Base-by-base conservation (phyloP, 805 yeast species). In the Lachancea waltii region DNA sequence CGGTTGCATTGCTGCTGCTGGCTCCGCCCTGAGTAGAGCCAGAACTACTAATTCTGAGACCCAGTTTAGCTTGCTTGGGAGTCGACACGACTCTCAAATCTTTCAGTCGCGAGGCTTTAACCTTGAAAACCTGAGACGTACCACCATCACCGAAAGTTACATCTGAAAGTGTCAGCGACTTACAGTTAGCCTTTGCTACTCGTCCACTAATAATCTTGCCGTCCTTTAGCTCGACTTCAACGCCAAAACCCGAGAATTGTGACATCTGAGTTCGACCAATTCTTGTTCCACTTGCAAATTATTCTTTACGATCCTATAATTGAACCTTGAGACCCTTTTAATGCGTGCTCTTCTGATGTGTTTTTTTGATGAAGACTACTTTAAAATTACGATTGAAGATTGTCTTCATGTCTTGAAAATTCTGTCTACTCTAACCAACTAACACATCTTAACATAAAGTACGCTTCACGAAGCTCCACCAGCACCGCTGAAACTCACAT, bases 241-340 rank as follows among this genome's bases (percentile, higher is more conserved):
- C 68, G 11, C 64, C 67, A 40, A 65, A 73, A 1, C 76, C 77
- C 8, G 63, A 52, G 45, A 72, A 71, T 30, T 70, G 69, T 6
- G 60, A 57, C 62, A 59, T 61, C 10, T 16, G 23, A 23, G 16
- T 21, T 32, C 23, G 13, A 21, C 16, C 20, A 32, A 22, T 23
- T 21, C 11, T 14, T 17, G 23, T n/a, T 17, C 15, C 16, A 15
- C 16, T 14, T 18, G 22, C 18, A 20, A 31, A n/a, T n/a, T n/a
- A n/a, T n/a, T n/a, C n/a, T n/a, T n/a, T n/a, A n/a, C n/a, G n/a
- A n/a, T n/a, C n/a, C n/a, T n/a, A n/a, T n/a, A n/a, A n/a, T n/a
- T n/a, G n/a, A n/a, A n/a, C n/a, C n/a, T n/a, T n/a, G n/a, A n/a
- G n/a, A n/a, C n/a, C n/a, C n/a, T n/a, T n/a, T n/a, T n/a, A n/a